These are phyloP conservation scores for Paracamarosporium sp. DNA, from an alignment of 2,329 filamentous ascomycete genomes.

Conservation along the genomic window DNA sequence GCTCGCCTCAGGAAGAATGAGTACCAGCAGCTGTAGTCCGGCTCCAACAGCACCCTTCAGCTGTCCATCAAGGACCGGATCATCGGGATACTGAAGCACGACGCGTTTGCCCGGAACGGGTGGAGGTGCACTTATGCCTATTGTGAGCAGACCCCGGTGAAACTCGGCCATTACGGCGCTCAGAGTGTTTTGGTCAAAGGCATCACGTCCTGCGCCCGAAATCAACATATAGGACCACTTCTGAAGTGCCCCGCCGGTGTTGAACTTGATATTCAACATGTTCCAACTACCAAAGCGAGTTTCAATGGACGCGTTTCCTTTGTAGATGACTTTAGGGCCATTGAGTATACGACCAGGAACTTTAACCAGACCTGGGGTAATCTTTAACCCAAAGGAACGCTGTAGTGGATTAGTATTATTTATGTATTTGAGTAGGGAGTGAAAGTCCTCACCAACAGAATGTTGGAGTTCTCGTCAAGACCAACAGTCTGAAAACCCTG, in stretches of 20 bases:
- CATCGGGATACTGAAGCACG: constrained; percentile 10
- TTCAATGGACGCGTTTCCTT: constrained; percentile 29
- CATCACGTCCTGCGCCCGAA: constrained; percentile 6
- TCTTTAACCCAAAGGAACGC: constrained; percentile 65
- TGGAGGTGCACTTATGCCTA: constrained; percentile 13
- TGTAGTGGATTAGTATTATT: background rate
- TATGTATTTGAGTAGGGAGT: background rate
- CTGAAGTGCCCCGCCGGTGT: constrained; percentile 8
- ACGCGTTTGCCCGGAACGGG: constrained; percentile 11
- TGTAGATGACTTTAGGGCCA: constrained; percentile 67
- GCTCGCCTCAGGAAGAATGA: constrained; percentile 25
- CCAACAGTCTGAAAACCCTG: constrained; percentile 21
- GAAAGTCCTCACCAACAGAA: constrained; percentile 24
- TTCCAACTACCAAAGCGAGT: constrained; percentile 65
- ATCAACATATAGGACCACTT: constrained; percentile 24
- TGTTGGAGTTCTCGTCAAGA: constrained; percentile 19
- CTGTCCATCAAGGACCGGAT: constrained; percentile 1
- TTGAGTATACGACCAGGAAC: constrained; percentile 72
- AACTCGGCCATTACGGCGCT: constrained; percentile 15
- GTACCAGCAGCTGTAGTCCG: constrained; percentile 18
- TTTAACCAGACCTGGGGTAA: constrained; percentile 68
- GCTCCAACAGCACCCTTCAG: constrained; percentile 7
- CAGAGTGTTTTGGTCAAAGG: constrained; percentile 11
- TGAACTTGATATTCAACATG: constrained; percentile 29
- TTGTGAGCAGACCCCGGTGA: constrained; percentile 11